A percentile compares a stretch with the other conserved stretches of the same genome.
These are phyloP conservation scores for Nitzschia sp. DNA, from an alignment of 108 stramenopile genomes.

Conservation along the genomic window DNA sequence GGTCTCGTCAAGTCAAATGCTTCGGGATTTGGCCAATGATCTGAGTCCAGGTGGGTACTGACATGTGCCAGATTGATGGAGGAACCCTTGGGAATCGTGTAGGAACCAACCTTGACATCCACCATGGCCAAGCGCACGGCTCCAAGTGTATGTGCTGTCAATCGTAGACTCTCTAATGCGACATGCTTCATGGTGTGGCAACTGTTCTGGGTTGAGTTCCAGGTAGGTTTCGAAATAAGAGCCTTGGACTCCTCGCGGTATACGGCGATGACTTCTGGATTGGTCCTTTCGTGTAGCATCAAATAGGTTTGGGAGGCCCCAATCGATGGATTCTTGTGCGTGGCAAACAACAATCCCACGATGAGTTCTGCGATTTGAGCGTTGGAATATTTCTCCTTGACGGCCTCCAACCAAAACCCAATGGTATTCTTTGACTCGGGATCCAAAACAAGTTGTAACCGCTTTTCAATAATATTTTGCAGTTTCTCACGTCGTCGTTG, in stretches of 20 bases:
- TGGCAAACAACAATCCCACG: conserved; percentile 61
- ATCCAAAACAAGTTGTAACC: conserved; percentile 3
- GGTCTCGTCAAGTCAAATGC: not conserved
- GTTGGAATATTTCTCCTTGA: not conserved
- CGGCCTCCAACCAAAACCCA: conserved; percentile 39
- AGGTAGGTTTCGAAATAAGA: not conserved
- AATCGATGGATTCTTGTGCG: conserved; percentile 65
- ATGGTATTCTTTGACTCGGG: not conserved
- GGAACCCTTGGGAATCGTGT: conserved; percentile 38
- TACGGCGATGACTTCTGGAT: not conserved
- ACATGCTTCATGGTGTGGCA: conserved; percentile 22
- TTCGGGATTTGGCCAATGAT: conserved; percentile 24
- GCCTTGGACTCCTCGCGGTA: not conserved
- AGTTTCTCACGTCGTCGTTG: conserved; percentile 33
- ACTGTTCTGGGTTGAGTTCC: not conserved
- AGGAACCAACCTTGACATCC: conserved; percentile 13
- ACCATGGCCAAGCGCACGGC: conserved; percentile 36
- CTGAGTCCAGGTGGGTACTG: conserved; percentile 16
- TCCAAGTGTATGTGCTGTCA: conserved; percentile 58
- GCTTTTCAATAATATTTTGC: conserved; percentile 24
- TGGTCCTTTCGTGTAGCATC: conserved; percentile 19
- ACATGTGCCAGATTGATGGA: conserved; percentile 47
- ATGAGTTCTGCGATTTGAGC: conserved; percentile 40
- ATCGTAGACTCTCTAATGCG: conserved; percentile 44
- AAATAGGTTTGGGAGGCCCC: conserved; percentile 51